A percentile compares a stretch with the other conserved stretches of the same genome.
These are phyloP conservation scores for Ascomycota sp. DNA, from an alignment of 2,329 filamentous ascomycete genomes.

Conservation along the genomic window DNA sequence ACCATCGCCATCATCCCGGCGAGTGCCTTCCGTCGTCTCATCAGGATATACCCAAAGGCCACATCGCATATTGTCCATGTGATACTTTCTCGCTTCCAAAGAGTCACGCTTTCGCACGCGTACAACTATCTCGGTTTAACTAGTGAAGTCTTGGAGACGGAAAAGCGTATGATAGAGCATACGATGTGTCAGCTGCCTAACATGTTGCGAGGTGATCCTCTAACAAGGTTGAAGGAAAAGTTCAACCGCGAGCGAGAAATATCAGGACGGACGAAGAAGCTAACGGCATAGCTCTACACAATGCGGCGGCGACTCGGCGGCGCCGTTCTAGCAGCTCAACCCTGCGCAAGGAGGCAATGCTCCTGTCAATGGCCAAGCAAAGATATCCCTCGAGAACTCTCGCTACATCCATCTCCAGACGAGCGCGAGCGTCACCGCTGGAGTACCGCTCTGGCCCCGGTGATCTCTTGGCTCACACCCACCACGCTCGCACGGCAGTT, in stretches of 20 bases:
- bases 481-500: constrained; percentile 41
- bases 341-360: constrained; percentile 58
- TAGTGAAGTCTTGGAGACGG: constrained; percentile 77
- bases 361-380: constrained; percentile 41
- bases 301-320: constrained; percentile 43
- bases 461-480: constrained; percentile 62
- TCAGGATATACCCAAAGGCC: constrained; percentile 84
- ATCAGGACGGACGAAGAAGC: constrained; percentile 55
- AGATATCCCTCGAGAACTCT: constrained; percentile 22
- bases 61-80: constrained; percentile 96
- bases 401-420: constrained; percentile 16
- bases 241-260: constrained; percentile 69
- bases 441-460: constrained; percentile 41
- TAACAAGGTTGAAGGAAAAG: constrained; percentile 79
- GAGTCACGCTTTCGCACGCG: constrained; percentile 84
- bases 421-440: constrained; percentile 20
- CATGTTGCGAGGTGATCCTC: constrained; percentile 61
- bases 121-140: constrained; percentile 88
- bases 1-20: constrained; percentile 97
- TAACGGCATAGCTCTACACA: constrained; percentile 92
- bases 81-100: constrained; percentile 80
- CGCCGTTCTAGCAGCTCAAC: constrained; percentile 54
- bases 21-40: constrained; percentile 81
- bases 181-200: constrained; percentile 85
- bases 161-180: constrained; percentile 84